Percentiles rank a stretch among this genome's conserved stretches.
These are phyloP conservation scores for Limnomonas spitsbergensis DNA, from an alignment of 139 green algal genomes.

Conservation along the genomic window DNA sequence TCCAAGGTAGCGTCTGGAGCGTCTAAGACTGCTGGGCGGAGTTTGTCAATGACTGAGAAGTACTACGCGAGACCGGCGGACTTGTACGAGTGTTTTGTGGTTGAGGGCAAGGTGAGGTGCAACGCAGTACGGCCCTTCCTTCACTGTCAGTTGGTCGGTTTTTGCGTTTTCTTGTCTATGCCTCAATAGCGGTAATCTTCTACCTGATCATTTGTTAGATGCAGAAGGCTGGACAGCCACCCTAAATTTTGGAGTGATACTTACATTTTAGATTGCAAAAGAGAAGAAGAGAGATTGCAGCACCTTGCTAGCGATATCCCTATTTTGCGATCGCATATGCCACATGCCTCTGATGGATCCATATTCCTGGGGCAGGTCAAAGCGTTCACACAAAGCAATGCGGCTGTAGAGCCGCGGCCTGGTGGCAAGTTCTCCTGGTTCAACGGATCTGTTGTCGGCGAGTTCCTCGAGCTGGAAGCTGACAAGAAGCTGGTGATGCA, in stretches of 20 bases:
- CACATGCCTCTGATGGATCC: too few species aligned
- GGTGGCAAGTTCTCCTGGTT: slow-evolving; percentile 45
- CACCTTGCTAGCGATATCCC: too few species aligned
- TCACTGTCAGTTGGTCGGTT: too few species aligned
- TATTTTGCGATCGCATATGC: too few species aligned
- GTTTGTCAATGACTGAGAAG: slow-evolving; percentile 56
- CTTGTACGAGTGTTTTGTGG: slow-evolving; percentile 80
- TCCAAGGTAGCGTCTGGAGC: not conserved
- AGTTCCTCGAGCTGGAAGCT: slow-evolving; percentile 60
- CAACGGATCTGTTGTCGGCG: slow-evolving; percentile 58
- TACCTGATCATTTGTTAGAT: too few species aligned
- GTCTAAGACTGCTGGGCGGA: not conserved
- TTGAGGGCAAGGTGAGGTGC: slow-evolving; percentile 39
- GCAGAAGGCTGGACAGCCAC: too few species aligned
- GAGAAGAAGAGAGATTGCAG: too few species aligned
- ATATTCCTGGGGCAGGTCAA: too few species aligned
- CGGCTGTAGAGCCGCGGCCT: slow-evolving; percentile 34
- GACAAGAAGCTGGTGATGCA: slow-evolving; percentile 58
- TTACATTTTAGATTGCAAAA: too few species aligned
- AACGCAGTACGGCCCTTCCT: not conserved
- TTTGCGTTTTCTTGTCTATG: too few species aligned
- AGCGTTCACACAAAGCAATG: slow-evolving; percentile 39
- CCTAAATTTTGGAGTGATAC: too few species aligned
- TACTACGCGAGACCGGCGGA: slow-evolving; percentile 71
- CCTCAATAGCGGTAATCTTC: too few species aligned